Base-by-base conservation (phyloP, 2,329 filamentous ascomycete species). In the Arachnopeziza araneosa region DNA sequence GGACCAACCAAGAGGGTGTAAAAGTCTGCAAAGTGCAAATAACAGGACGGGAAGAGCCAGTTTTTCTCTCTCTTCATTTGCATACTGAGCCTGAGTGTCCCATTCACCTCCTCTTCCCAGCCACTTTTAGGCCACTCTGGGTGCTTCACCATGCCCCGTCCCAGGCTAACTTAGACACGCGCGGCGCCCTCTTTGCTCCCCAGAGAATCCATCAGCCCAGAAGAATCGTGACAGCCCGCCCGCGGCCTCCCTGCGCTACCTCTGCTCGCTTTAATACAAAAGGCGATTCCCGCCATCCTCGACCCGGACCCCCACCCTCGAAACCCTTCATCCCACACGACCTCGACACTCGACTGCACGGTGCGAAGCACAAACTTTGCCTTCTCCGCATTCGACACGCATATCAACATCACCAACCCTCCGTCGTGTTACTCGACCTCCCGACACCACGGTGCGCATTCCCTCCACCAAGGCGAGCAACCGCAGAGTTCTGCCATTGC, bases 381-480 rank as follows among this genome's bases (percentile, higher is more conserved):
- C 57, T 54, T 62, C 48, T 55, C 57, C 59, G 49, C 59, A 56
- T 52, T 52, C 52, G 44, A 36, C 52, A 23, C 24, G 44, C 56
- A 24, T 48, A n/a, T 30, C 36, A 36, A 19, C 49, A 17, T 54
- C 55, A 24, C 55, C 24, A 49, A 26, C n/a, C 14, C 44, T 56
- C 55, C 51, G 51, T 24, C n/a, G 60, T 58, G 54, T 50, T 26
- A 36, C 57, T 53, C 22, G 48, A 36, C 54, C 50, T 48, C n/a
- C 36, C 60, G 54, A 60, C 50, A 55, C 10, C 53, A 44, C 44
- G 24, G 32, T 23, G 24, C 36, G 24, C 52, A 44, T 48, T 26
- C 30, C 52, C 50, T 52, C n/a, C 52, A 23, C n/a, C 49, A 22
- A n/a, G 26, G 50, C 50, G 50, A 44, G 56, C 7, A 9, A 22